A percentile compares a stretch with the other conserved stretches of the same genome.
These are phyloP conservation scores for Russula ochroleuca DNA, from an alignment of 768 basidiomycete genomes.

Conservation along the genomic window DNA sequence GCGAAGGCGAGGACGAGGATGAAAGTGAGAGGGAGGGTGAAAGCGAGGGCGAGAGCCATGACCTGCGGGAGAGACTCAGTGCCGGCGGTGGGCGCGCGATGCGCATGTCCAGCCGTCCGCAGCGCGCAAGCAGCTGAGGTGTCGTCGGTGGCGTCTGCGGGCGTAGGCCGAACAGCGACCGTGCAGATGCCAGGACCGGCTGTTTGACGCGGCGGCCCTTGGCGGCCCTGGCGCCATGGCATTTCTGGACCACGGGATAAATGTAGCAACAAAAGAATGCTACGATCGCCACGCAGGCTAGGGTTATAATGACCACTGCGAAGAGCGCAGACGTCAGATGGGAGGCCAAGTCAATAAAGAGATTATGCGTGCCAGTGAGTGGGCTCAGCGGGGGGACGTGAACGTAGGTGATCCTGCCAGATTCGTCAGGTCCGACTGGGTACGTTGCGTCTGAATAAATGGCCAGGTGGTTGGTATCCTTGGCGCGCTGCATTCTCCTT, in stretches of 20 bases:
- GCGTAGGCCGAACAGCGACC: constrained; percentile 13
- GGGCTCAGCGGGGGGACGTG: constrained; percentile 18
- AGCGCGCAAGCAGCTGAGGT: constrained; percentile 18
- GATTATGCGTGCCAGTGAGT: constrained; percentile 12
- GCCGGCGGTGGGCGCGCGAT: constrained; percentile 19
- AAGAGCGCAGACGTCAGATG: background rate
- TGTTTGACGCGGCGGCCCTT: background rate
- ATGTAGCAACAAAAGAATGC: constrained; percentile 22
- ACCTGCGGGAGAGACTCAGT: constrained; percentile 11
- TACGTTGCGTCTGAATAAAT: constrained; percentile 16
- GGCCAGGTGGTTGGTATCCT: constrained; percentile 10
- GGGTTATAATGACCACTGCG: constrained; percentile 8
- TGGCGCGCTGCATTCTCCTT: constrained; percentile 11
- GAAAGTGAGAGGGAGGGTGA: constrained; percentile 7
- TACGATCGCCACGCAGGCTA: constrained; percentile 11
- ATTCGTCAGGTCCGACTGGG: constrained; percentile 16
- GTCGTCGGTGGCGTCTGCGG: background rate
- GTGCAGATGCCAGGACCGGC: background rate
- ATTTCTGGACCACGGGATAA: constrained; percentile 13
- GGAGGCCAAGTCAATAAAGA: background rate
- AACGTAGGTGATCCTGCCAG: constrained; percentile 17
- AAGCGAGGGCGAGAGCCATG: background rate
- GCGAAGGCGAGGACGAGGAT: background rate
- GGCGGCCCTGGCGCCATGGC: background rate
- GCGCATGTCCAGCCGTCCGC: constrained; percentile 14